These are phyloP conservation scores for Imleria badia DNA, from an alignment of 768 basidiomycete species.

Conservation along the genomic window DNA sequence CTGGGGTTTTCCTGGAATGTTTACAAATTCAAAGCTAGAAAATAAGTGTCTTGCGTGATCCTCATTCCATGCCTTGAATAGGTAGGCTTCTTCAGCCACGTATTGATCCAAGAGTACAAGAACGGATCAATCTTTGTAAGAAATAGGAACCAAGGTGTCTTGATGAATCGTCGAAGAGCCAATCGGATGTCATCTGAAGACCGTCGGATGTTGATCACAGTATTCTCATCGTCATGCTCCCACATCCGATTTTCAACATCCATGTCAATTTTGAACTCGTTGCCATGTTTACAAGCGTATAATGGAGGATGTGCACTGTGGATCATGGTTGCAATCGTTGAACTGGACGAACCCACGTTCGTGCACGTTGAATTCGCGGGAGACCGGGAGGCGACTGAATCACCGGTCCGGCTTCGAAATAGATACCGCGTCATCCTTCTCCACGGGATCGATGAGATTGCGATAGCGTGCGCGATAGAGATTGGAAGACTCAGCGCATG, in stretches of 20 bases:
- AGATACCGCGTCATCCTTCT: neutral
- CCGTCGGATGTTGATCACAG: neutral
- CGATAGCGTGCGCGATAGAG: neutral
- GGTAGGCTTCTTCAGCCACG: neutral
- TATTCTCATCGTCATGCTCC: neutral
- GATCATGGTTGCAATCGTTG: no score
- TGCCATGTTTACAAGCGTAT: no score
- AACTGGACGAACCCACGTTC: no score
- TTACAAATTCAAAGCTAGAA: neutral
- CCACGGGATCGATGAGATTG: neutral
- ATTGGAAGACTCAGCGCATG: neutral
- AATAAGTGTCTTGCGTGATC: neutral
- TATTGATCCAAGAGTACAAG: neutral
- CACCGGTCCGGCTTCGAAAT: no score
- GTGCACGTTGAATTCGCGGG: neutral
- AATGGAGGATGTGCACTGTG: no score
- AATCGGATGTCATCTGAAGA: neutral
- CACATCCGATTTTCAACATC: neutral
- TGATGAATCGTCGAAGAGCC: neutral
- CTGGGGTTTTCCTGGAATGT: neutral
- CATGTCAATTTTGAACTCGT: neutral
- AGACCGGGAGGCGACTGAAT: neutral
- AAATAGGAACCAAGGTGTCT: neutral
- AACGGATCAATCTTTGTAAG: neutral
- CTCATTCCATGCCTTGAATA: conserved; percentile 1